These are phyloP conservation scores for Pseudevernia furfuracea DNA, from an alignment of 495 filamentous ascomycete species.

Conservation along the genomic window DNA sequence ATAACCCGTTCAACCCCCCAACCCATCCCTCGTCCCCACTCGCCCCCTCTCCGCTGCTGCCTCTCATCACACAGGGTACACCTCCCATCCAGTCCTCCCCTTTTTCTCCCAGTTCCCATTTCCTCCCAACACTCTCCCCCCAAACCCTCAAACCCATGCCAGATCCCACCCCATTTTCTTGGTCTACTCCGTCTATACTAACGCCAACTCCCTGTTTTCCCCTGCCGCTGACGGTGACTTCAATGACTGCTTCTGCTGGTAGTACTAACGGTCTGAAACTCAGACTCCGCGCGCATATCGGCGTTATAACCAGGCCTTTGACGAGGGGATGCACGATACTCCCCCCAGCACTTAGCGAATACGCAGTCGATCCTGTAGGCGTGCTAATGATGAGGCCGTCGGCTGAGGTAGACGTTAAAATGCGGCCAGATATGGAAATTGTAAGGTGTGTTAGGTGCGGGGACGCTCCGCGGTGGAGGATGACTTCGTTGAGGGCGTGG, in stretches of 20 bases:
- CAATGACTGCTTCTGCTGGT: slow-evolving; percentile 77
- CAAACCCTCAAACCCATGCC: slow-evolving; percentile 74
- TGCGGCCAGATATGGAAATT: slow-evolving; percentile 74
- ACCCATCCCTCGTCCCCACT: slow-evolving; percentile 81
- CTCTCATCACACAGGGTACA: slow-evolving; percentile 50
- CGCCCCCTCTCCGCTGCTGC: slow-evolving; percentile 42
- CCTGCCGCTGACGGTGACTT: slow-evolving; percentile 67
- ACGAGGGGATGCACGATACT: slow-evolving; percentile 92
- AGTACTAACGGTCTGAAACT: slow-evolving; percentile 88
- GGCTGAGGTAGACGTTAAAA: slow-evolving; percentile 84
- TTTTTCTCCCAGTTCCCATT: slow-evolving; percentile 71
- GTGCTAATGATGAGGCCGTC: slow-evolving; percentile 93
- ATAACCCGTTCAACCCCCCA: slow-evolving; percentile 81
- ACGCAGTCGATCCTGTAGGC: slow-evolving; percentile 90
- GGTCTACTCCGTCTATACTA: slow-evolving; percentile 70
- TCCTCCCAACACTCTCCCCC: slow-evolving; percentile 69
- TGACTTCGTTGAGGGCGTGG: slow-evolving; percentile 92
- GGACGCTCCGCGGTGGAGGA: slow-evolving; percentile 81
- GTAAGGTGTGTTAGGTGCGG: slow-evolving; percentile 87
- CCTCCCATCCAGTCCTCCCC: slow-evolving; percentile 53
- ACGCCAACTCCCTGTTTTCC: slow-evolving; percentile 59
- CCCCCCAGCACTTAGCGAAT: slow-evolving; percentile 86
- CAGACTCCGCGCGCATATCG: slow-evolving; percentile 86
- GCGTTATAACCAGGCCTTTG: slow-evolving; percentile 76
- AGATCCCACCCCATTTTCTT: slow-evolving; percentile 47